Evolutionary conservation across 257 asterid genomes (phyloP), one percentile per base, ranked within the genome.

Genomic region (Primulina tabacum): DNA sequence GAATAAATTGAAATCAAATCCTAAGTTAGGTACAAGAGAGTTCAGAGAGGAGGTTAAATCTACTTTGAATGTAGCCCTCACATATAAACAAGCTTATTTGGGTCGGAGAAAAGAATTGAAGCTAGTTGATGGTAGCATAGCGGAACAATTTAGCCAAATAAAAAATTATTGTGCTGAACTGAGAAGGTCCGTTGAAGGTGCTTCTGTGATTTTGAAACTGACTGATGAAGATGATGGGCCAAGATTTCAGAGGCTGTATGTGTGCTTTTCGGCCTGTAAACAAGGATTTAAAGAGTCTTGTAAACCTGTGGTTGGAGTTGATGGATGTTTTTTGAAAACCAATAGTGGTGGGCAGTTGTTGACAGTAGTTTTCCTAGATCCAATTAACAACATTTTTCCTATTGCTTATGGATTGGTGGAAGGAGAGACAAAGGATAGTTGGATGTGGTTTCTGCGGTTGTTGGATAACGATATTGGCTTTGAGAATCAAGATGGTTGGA

Each of bases 321-420:
- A 67, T 34, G 71, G 59, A 0, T 72, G 65, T 8, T 47, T 63
- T 24, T 0, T 72, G 1, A 72, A 38, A 17, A 7, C 8, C 0
- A 0, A 17, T 34, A 64, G 59, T 20, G 65, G 65, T 1, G 50
- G 4, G 0, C 30, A 59, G 0, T 5, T 71, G 0, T 26, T 63
- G 4, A 3, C 58, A n/a, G 65, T 40, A 2, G 9, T 71, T 2
- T 59, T 32, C 0, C 33, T 71, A 16, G 70, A 53, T 53, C 70
- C 70, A 0, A 34, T 63, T 30, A 64, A 71, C 8, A 29, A 21
- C 24, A 21, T 21, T 21, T 21, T 21, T 17, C 43, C 33, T 1
- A 60, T 72, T 64, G 50, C 60, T 0, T 72, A 64, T 72, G 71
- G 47, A 7, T 20, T 72, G 3, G 65, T 72, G 0, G 71, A 72